These are phyloP conservation scores for Talaromyces sp. DNA, from an alignment of 2,329 filamentous ascomycete genomes.

Conservation along the genomic window DNA sequence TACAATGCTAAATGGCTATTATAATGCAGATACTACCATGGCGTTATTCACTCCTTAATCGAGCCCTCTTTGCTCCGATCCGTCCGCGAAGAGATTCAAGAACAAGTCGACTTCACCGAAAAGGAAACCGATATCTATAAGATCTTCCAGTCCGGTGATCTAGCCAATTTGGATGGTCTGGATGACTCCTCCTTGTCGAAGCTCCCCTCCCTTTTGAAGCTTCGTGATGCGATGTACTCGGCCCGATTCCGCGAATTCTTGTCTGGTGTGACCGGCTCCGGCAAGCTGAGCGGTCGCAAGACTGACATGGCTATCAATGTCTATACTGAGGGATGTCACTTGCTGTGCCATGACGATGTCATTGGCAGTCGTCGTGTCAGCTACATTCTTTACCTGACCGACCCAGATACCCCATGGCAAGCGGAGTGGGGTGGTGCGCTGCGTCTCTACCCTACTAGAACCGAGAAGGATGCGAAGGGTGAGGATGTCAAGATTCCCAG, in stretches of 20 bases:
- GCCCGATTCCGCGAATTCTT: conserved; percentile 86
- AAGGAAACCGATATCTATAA: conserved; percentile 99
- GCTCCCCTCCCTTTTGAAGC: conserved; percentile 82
- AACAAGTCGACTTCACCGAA: conserved; percentile 91
- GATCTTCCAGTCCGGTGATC: conserved; percentile 96
- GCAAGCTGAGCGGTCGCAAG: conserved; percentile 85
- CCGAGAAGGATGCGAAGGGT: conserved; percentile 68
- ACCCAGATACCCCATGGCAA: conserved; percentile 89
- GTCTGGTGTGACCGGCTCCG: conserved; percentile 80
- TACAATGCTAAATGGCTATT: neutral
- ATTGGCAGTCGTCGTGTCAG: conserved; percentile 95
- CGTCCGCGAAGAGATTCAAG: conserved; percentile 85
- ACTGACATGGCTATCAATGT: conserved; percentile 99
- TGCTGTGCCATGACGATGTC: conserved; percentile 97
- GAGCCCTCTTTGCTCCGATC: conserved; percentile 78
- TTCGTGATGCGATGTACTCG: conserved; percentile 96
- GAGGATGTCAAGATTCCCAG: conserved; percentile 77
- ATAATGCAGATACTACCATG: conserved; percentile 74
- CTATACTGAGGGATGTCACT: conserved; percentile 92
- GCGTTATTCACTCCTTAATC: conserved; percentile 81
- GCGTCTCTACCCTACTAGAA: conserved; percentile 76
- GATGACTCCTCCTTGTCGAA: conserved; percentile 82
- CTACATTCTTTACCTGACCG: conserved; percentile 94
- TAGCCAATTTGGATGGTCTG: conserved; percentile 93
- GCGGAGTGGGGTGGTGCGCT: conserved; percentile 90